A percentile compares a stretch with the other conserved stretches of the same genome.
Evolutionary conservation across 2,329 filamentous ascomycete genomes (phyloP).

Genomic region (Sporothrix schenckii): DNA sequence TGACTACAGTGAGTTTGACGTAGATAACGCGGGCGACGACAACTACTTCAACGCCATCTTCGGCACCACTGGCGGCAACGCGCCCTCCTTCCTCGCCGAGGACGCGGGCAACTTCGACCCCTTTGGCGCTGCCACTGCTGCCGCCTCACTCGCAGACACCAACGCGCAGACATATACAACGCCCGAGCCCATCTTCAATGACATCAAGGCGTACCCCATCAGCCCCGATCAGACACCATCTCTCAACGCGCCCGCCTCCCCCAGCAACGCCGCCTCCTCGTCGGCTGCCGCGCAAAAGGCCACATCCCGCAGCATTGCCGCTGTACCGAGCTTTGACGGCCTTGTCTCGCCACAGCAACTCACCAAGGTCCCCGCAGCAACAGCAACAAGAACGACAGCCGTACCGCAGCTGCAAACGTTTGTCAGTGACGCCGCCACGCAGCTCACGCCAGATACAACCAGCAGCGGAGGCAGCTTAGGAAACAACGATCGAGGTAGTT

Average conservation of each 20-base stretch:
- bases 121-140: slow-evolving; percentile 27
- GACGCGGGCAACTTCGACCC: slow-evolving; percentile 33
- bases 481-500: slow-evolving; percentile 30
- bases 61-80: slow-evolving; percentile 48
- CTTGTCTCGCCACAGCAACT: slow-evolving; percentile 51
- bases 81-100: slow-evolving; percentile 52
- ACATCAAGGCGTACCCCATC: slow-evolving; percentile 48
- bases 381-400: slow-evolving; percentile 31
- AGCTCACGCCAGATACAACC: slow-evolving; percentile 56
- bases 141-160: neutral
- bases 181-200: slow-evolving; percentile 36
- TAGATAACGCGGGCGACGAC: slow-evolving; percentile 48
- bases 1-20: slow-evolving; percentile 50
- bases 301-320: slow-evolving; percentile 31
- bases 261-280: slow-evolving; percentile 39
- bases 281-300: slow-evolving; percentile 12
- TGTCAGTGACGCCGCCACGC: slow-evolving; percentile 38
- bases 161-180: slow-evolving; percentile 30
- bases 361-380: slow-evolving; percentile 45
- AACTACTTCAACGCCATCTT: slow-evolving; percentile 48
- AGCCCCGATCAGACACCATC: slow-evolving; percentile 58
- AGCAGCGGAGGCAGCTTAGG: slow-evolving; percentile 47
- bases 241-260: slow-evolving; percentile 50
- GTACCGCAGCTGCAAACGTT: slow-evolving; percentile 37
- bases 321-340: slow-evolving; percentile 37